Conservation (phyloP, 2,329 filamentous ascomycete genomes). For the Aspergillus spinulosporus region DNA sequence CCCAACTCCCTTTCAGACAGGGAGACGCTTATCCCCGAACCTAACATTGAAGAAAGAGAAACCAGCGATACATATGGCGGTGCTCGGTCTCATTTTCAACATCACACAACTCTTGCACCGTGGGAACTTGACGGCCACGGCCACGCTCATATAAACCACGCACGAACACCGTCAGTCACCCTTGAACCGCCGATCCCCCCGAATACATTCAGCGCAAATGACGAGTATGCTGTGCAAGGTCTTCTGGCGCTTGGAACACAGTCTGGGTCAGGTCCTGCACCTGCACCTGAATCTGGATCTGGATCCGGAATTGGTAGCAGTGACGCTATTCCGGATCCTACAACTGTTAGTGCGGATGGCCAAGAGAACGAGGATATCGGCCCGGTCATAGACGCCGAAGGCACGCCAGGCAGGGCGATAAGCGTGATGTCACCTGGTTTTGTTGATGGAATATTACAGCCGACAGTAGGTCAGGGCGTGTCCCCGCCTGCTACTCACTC, state of each 20-base stretch:
- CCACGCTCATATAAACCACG: background rate
- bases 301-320: background rate
- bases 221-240: constrained; percentile 29
- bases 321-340: background rate
- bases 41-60: background rate
- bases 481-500: background rate
- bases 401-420: background rate
- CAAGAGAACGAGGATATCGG: background rate
- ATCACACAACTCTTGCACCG: background rate
- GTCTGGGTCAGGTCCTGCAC: background rate
- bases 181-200: constrained; percentile 5
- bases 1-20: background rate
- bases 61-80: background rate
- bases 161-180: background rate
- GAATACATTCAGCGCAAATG: constrained; percentile 24
- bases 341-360: background rate
- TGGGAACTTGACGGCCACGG: background rate
- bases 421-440: background rate
- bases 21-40: background rate
- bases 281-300: background rate
- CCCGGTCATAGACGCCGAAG: background rate
- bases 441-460: background rate
- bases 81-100: background rate
- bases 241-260: constrained; percentile 28
- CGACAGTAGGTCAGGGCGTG: background rate